These are phyloP conservation scores for Myriosclerotinia scirpicola DNA, from an alignment of 2,329 filamentous ascomycete species.

Conservation along the genomic window DNA sequence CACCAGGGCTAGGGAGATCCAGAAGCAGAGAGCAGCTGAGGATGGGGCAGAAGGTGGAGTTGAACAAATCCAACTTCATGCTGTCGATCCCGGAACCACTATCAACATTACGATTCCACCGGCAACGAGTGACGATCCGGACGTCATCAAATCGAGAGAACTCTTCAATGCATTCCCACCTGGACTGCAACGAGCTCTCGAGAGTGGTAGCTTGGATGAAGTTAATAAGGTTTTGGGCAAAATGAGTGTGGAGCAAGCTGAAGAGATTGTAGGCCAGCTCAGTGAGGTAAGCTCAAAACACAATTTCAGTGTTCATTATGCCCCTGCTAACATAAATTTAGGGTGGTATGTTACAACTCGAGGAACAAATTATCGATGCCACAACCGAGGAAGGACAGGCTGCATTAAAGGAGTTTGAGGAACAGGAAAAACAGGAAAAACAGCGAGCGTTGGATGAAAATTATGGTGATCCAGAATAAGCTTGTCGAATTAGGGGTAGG, in stretches of 20 bases:
- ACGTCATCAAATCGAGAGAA: conserved; percentile 61
- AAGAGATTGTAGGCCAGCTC: conserved; percentile 78
- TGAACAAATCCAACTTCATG: conserved; percentile 96
- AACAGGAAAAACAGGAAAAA: conserved; percentile 53
- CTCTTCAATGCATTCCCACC: conserved; percentile 84
- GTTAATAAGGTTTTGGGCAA: conserved; percentile 85
- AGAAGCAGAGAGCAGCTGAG: conserved; percentile 52
- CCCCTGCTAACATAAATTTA: conserved; percentile 37
- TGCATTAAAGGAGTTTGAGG: conserved; percentile 73
- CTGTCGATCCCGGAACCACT: conserved; percentile 87
- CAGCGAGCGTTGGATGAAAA: conserved; percentile 32
- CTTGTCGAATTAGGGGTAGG: background rate
- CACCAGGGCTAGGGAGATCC: conserved; percentile 57
- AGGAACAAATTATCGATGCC: conserved; percentile 92
- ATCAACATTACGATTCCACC: conserved; percentile 86
- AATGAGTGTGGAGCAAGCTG: conserved; percentile 85
- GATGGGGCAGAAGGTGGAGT: conserved; percentile 63
- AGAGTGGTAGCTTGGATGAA: conserved; percentile 84
- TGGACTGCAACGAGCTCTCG: conserved; percentile 77
- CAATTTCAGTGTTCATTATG: background rate
- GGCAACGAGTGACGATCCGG: conserved; percentile 63
- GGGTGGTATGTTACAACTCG: conserved; percentile 85
- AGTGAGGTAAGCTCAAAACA: conserved; percentile 57
- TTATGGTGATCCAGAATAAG: conserved; percentile 42
- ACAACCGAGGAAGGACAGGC: conserved; percentile 84